Percentiles rank a stretch among this genome's conserved stretches.
Evolutionary conservation across 192 early-diverging fungal genomes (phyloP).

Genomic region (Backusella sp.): DNA sequence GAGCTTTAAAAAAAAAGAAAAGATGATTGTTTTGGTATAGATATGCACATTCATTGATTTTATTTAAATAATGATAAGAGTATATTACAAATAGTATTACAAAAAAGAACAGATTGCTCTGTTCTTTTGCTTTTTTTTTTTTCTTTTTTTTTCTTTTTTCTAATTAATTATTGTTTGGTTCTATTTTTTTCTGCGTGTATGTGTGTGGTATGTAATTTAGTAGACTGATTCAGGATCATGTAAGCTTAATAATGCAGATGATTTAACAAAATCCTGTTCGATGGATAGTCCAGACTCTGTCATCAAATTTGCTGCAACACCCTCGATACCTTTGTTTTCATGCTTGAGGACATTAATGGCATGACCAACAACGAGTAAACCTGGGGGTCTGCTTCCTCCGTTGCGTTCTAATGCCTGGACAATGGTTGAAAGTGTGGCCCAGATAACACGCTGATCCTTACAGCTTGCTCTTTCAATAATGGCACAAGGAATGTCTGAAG

Average conservation of each 20-base stretch:
- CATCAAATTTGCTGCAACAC: constrained; percentile 19
- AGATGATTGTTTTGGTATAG: background rate
- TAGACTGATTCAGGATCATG: constrained; percentile 37
- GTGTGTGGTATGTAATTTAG: background rate
- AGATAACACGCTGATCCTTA: constrained; percentile 70
- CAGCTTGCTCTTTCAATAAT: constrained; percentile 85
- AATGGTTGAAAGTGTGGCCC: constrained; percentile 65
- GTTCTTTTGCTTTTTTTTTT: background rate
- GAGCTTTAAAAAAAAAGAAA: too few relatives aligned
- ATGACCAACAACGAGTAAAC: constrained; percentile 76
- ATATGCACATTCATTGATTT: background rate
- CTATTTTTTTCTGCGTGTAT: background rate
- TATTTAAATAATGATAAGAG: background rate
- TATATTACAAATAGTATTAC: background rate
- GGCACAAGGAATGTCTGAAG: constrained; percentile 68
- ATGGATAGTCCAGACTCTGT: background rate
- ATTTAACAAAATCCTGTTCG: background rate
- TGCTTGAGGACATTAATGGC: constrained; percentile 36
- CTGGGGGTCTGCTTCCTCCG: constrained; percentile 69
- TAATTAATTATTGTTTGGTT: background rate
- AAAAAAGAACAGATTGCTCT: background rate
- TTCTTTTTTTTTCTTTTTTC: background rate
- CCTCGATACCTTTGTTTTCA: constrained; percentile 10
- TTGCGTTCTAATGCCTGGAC: constrained; percentile 57
- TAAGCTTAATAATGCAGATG: constrained; percentile 17